A percentile compares a stretch with the other conserved stretches of the same genome.
Conservation (phyloP, 192 early-diverging fungal species). For the Linnemannia elongata region DNA sequence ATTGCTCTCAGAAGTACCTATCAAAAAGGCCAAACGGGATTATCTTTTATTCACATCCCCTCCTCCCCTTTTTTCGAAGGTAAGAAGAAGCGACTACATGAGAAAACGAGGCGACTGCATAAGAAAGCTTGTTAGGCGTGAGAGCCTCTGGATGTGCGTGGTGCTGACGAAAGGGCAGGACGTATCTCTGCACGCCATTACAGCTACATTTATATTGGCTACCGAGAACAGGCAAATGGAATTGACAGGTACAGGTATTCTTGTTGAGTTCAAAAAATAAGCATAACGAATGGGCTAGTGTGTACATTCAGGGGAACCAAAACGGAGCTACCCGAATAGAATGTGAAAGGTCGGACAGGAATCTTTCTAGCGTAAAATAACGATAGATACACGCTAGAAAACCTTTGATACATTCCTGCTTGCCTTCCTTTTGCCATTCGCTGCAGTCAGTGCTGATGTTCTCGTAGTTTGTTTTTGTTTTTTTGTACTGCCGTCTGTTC, state of each 20-base stretch:
- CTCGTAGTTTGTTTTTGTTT: background rate
- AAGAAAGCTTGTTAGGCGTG: background rate
- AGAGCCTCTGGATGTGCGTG: background rate
- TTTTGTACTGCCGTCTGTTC: no score
- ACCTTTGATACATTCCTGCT: no score
- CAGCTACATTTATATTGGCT: no score
- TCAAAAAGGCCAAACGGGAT: constrained; percentile 6
- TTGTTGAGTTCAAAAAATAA: no score
- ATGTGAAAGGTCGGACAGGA: background rate
- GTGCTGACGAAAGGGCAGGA: no score
- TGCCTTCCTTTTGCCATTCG: no score
- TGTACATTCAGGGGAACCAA: background rate
- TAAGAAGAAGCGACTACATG: background rate
- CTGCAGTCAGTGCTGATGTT: background rate
- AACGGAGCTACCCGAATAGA: background rate
- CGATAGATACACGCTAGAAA: background rate
- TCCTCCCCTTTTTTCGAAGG: background rate
- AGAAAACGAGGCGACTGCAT: background rate
- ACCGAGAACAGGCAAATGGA: no score
- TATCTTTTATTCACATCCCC: background rate
- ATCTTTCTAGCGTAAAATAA: background rate
- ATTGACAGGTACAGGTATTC: no score
- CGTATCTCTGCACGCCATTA: no score
- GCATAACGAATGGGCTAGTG: background rate
- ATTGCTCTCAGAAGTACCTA: background rate